Percentiles rank a stretch among this genome's conserved stretches.
Conservation (phyloP, 2,329 filamentous ascomycete species). For the Epichloe gansuensis region DNA sequence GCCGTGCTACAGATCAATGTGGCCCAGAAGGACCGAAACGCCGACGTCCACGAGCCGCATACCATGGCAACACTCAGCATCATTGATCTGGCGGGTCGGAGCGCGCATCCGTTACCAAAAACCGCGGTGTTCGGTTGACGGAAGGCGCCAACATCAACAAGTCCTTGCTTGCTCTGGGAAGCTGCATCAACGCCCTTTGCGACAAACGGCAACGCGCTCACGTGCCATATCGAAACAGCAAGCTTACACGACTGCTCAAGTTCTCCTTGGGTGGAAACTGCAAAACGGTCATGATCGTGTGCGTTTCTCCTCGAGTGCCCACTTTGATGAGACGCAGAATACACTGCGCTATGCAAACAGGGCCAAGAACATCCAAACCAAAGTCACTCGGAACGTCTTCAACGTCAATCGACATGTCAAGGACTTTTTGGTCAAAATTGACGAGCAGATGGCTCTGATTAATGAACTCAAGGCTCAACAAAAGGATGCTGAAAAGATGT, state of each 20-base stretch:
- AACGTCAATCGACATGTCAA: conserved; percentile 99
- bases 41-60: conserved; percentile 83
- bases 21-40: conserved; percentile 86
- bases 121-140: conserved; percentile 76
- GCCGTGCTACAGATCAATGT: conserved; percentile 96
- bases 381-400: conserved; percentile 97
- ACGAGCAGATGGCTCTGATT: conserved; percentile 95
- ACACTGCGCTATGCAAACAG: conserved; percentile 94
- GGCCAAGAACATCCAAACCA: conserved; percentile 99
- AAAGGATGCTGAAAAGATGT: conserved; percentile 71
- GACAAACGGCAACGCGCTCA: conserved; percentile 86
- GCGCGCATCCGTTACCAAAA: conserved; percentile 91
- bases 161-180: conserved; percentile 82
- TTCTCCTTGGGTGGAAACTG: conserved; percentile 97
- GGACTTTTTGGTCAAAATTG: conserved; percentile 97
- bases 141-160: conserved; percentile 99
- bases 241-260: conserved; percentile 87
- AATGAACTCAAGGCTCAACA: conserved; percentile 91
- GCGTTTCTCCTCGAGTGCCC: conserved; percentile 87
- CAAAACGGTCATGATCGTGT: conserved; percentile 99
- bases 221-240: conserved; percentile 95
- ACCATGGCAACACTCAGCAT: conserved; percentile 98
- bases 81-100: conserved; percentile 93
- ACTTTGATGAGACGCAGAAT: conserved; percentile 98
- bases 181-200: conserved; percentile 97